A percentile compares a stretch with the other conserved stretches of the same genome.
These are phyloP conservation scores for Cryptococcus maquisensis DNA, from an alignment of 1,284 basidiomycete species.

Conservation along the genomic window DNA sequence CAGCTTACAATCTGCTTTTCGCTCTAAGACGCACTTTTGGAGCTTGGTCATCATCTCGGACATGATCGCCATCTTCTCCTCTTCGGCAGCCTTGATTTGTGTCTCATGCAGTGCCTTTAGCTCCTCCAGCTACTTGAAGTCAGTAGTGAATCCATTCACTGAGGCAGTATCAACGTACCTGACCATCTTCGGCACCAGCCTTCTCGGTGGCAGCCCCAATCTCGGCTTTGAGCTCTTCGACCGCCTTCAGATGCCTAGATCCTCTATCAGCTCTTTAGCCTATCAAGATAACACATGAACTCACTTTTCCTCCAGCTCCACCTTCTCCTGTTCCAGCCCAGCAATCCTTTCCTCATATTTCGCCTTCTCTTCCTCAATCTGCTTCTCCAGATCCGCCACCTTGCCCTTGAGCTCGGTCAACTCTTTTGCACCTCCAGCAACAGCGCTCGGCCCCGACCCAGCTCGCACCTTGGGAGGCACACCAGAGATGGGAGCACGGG, in stretches of 20 bases:
- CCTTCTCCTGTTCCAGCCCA: conserved; percentile 18
- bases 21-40: conserved; percentile 7
- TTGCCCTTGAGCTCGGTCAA: conserved; percentile 12
- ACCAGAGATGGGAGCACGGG: not conserved
- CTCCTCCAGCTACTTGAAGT: conserved; percentile 9
- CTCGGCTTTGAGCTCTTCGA: conserved; percentile 10
- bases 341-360: conserved; percentile 21
- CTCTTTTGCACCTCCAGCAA: conserved; percentile 8
- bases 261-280: not conserved
- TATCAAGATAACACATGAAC: conserved; percentile 4
- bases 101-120: conserved; percentile 12
- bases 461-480: conserved; percentile 2
- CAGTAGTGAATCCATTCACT: not conserved
- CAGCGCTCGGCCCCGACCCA: conserved; percentile 9
- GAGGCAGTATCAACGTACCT: conserved; percentile 3
- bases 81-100: conserved; percentile 12
- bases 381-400: conserved; percentile 22
- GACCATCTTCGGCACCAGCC: conserved; percentile 6
- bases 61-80: conserved; percentile 4
- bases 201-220: conserved; percentile 1
- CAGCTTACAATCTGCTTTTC: not conserved
- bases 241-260: conserved; percentile 11
- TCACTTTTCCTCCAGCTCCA: conserved; percentile 28
- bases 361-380: conserved; percentile 14
- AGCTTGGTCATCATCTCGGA: conserved; percentile 13